Conservation (phyloP, 2,329 filamentous ascomycete species). For the Microsporum audouinii region DNA sequence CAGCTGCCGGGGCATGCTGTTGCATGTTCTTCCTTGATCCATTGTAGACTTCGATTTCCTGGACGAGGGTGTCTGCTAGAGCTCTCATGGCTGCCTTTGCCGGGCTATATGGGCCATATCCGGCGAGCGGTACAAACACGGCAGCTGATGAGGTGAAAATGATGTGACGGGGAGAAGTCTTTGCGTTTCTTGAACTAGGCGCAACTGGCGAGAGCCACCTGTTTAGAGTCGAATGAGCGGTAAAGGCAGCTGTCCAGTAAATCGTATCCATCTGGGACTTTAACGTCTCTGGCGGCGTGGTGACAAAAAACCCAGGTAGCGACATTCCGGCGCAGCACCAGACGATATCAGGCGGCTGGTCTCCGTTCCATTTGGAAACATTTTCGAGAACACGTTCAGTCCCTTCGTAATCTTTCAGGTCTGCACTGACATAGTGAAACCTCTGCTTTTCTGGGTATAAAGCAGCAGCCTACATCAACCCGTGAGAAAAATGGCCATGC, state of each 20-base stretch:
- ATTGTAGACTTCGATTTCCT: conserved; percentile 80
- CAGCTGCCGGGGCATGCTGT: conserved; percentile 41
- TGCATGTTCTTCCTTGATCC: conserved; percentile 40
- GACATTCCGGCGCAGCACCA: conserved; percentile 80
- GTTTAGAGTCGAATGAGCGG: conserved; percentile 66
- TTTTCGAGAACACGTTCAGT: conserved; percentile 59
- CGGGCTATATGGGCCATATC: conserved; percentile 74
- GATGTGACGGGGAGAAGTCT: conserved; percentile 51
- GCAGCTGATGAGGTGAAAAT: conserved; percentile 74
- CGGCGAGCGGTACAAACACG: conserved; percentile 64
- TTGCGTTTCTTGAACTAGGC: conserved; percentile 21
- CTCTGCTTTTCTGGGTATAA: conserved; percentile 55
- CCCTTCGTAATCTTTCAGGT: conserved; percentile 61
- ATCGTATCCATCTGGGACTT: conserved; percentile 82
- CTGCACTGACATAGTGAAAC: conserved; percentile 74
- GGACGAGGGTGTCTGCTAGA: conserved; percentile 69
- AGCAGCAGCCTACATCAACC: conserved; percentile 47
- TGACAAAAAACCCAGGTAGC: conserved; percentile 63
- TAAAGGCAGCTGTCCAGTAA: conserved; percentile 77
- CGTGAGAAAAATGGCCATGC: conserved; percentile 7
- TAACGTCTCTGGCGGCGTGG: conserved; percentile 55
- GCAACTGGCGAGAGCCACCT: conserved; percentile 52
- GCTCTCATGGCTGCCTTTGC: conserved; percentile 75
- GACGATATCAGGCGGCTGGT: conserved; percentile 64
- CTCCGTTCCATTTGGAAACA: conserved; percentile 67